Percentiles rank a stretch among this genome's conserved stretches.
Conservation (phyloP, 1,139 yeast species). For the Yarrowia galli region DNA sequence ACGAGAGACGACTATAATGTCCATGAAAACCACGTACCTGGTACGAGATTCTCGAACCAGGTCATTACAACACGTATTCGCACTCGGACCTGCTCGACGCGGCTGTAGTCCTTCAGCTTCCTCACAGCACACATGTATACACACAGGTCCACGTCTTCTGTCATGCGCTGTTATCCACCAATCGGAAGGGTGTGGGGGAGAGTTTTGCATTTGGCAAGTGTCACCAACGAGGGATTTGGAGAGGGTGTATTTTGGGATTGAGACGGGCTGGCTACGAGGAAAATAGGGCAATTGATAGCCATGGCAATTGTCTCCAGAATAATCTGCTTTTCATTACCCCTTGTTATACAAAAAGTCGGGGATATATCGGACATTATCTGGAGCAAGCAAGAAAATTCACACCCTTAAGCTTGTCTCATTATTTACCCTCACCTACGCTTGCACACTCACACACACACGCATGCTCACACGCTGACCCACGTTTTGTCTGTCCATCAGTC, state of each 20-base stretch:
- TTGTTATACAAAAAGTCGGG: not conserved
- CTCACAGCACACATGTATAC: constrained; percentile 11
- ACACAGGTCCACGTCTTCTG: constrained; percentile 19
- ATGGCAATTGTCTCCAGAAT: not conserved
- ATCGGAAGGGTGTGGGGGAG: constrained; percentile 32
- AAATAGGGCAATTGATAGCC: too few species aligned
- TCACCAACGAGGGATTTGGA: not conserved
- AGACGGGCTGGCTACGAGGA: not conserved
- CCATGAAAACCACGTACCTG: too few species aligned
- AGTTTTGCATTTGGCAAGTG: not conserved
- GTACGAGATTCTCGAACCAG: too few species aligned
- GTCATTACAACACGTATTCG: not conserved
- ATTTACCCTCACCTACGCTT: not conserved
- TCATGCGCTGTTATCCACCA: constrained; percentile 33
- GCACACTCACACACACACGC: not conserved
- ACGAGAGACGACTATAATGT: too few species aligned
- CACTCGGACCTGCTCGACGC: not conserved
- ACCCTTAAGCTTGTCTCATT: constrained; percentile 25
- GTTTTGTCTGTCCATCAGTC: constrained; percentile 1
- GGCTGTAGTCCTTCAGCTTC: constrained; percentile 2
- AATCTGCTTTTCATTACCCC: not conserved
- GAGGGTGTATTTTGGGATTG: not conserved
- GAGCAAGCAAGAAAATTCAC: constrained; percentile 1
- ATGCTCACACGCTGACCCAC: not conserved
- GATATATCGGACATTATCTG: not conserved